Conservation (phyloP, 1,139 yeast genomes). For the Lodderomyces orthopsilosis region DNA sequence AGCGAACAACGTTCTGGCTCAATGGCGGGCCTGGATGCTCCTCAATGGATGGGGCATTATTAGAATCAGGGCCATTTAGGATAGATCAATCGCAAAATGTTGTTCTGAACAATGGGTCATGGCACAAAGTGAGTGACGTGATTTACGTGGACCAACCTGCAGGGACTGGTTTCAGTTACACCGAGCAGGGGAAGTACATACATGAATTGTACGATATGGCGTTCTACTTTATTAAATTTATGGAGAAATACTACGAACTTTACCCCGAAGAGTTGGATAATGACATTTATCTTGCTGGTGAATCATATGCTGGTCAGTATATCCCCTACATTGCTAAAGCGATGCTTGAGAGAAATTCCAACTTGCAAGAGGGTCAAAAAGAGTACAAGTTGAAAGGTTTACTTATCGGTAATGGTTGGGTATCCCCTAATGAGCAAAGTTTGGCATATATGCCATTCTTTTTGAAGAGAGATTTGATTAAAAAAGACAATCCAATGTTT, state of each 20-base stretch:
- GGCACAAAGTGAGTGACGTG: constrained; percentile 79
- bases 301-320: constrained; percentile 96
- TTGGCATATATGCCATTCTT: constrained; percentile 78
- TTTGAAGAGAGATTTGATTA: constrained; percentile 55
- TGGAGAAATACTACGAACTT: constrained; percentile 61
- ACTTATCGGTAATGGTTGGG: constrained; percentile 95
- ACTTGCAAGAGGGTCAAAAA: constrained; percentile 18
- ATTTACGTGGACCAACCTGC: constrained; percentile 93
- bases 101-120: constrained; percentile 67
- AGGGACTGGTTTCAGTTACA: constrained; percentile 86
- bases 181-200: constrained; percentile 44
- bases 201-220: constrained; percentile 59
- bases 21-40: constrained; percentile 99
- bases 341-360: constrained; percentile 48
- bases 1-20: constrained; percentile 71
- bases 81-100: constrained; percentile 46
- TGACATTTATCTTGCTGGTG: constrained; percentile 84
- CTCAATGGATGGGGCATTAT: constrained; percentile 93
- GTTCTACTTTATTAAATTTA: constrained; percentile 59
- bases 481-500: constrained; percentile 37
- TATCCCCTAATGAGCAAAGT: constrained; percentile 86
- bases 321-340: constrained; percentile 82
- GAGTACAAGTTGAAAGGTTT: constrained; percentile 57
- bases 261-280: constrained; percentile 73
- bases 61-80: constrained; percentile 90